phyloP scores from a whole-genome alignment of 1,284 basidiomycete genomes.

The Ustilago trichophora region DNA sequence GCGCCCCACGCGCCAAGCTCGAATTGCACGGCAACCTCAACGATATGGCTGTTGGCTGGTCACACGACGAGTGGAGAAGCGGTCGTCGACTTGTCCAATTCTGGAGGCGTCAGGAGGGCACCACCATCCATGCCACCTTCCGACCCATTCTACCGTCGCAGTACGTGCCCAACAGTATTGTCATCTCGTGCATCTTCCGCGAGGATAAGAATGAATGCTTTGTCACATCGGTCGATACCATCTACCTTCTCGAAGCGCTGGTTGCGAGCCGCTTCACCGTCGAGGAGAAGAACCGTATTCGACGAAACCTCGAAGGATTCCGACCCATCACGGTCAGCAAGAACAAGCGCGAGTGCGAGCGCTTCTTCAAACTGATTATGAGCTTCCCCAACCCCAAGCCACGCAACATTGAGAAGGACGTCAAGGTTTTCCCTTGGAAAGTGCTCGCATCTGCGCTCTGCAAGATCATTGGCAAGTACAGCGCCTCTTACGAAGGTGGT shows the following conservation, averaged over 20 bases:
- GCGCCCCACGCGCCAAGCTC: slow-evolving; percentile 50
- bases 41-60: slow-evolving; percentile 71
- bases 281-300: slow-evolving; percentile 95
- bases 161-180: slow-evolving; percentile 69
- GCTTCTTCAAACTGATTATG: slow-evolving; percentile 94
- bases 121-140: slow-evolving; percentile 70
- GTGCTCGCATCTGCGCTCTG: slow-evolving; percentile 81
- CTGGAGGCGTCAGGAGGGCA: slow-evolving; percentile 70
- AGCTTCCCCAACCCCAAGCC: slow-evolving; percentile 91
- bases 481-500: slow-evolving; percentile 40
- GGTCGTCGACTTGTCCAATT: slow-evolving; percentile 71
- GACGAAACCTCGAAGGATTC: slow-evolving; percentile 91
- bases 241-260: slow-evolving; percentile 87
- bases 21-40: slow-evolving; percentile 69
- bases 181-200: slow-evolving; percentile 86
- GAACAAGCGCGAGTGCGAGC: slow-evolving; percentile 78
- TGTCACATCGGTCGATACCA: slow-evolving; percentile 91
- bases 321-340: slow-evolving; percentile 90
- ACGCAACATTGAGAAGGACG: slow-evolving; percentile 94
- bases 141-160: slow-evolving; percentile 67
- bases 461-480: slow-evolving; percentile 93
- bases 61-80: slow-evolving; percentile 69
- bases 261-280: slow-evolving; percentile 85
- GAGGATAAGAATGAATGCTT: slow-evolving; percentile 80
- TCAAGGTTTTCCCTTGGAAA: slow-evolving; percentile 96